phyloP scores from a whole-genome alignment of 352 stramenopile species.

The Phytophthora pseudosyringae region DNA sequence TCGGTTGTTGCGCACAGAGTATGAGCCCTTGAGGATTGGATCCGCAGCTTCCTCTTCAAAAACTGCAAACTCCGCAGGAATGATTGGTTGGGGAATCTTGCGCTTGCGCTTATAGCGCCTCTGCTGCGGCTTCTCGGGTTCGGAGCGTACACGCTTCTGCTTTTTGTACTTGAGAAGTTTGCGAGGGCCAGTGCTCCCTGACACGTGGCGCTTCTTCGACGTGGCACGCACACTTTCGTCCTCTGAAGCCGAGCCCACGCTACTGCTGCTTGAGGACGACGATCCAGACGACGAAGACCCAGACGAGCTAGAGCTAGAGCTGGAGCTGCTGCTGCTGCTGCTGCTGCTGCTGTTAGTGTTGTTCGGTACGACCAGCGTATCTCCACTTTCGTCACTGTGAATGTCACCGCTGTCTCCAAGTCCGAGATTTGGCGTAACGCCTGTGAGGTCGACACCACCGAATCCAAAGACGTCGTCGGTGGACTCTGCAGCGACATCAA shows the following conservation, averaged over 20 bases:
- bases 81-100: slow-evolving; percentile 30
- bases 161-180: slow-evolving; percentile 39
- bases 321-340: slow-evolving; percentile 30
- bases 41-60: slow-evolving; percentile 53
- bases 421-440: background rate
- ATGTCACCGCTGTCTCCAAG: slow-evolving; percentile 5
- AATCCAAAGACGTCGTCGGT: slow-evolving; percentile 43
- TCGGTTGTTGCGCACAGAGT: slow-evolving; percentile 46
- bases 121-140: slow-evolving; percentile 2
- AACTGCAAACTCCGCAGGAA: slow-evolving; percentile 50
- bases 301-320: slow-evolving; percentile 33
- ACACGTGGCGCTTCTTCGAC: slow-evolving; percentile 24
- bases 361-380: slow-evolving; percentile 31
- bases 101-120: slow-evolving; percentile 27
- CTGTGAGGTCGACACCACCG: slow-evolving; percentile 13
- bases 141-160: slow-evolving; percentile 20
- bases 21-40: slow-evolving; percentile 66
- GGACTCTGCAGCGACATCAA: slow-evolving; percentile 23
- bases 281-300: slow-evolving; percentile 23
- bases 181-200: slow-evolving; percentile 14
- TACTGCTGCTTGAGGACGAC: slow-evolving; percentile 32
- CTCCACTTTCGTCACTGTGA: slow-evolving; percentile 39
- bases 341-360: slow-evolving; percentile 32
- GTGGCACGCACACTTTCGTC: slow-evolving; percentile 4
- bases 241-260: slow-evolving; percentile 38